Base-by-base conservation (phyloP, 2,329 filamentous ascomycete species). In the Corynespora cassiicola region DNA sequence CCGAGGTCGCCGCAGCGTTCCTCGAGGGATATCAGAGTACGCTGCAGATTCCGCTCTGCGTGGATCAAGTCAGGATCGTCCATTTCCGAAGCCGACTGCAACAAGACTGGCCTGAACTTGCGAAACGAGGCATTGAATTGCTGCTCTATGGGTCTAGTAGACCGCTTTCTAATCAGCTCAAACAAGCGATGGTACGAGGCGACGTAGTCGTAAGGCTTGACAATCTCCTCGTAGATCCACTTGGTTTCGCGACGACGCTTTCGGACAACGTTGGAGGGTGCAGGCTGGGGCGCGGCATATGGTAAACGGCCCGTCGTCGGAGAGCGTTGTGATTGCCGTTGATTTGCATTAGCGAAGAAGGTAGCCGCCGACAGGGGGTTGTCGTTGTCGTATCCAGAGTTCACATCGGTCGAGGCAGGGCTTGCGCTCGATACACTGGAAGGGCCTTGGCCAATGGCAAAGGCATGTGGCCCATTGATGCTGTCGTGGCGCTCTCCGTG, bases 1-100 rank as follows among this genome's bases (percentile, higher is more conserved):
- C 90, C 90, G 45, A 87, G 90, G 49, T 90, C 85, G 40, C 88
- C 84, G 74, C 96, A 87, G 52, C 95, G 87, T 50, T 95, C 90
- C 63, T 97, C 90, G 58, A 95, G 95, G 64, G 96, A 90, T 61
- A 90, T 90, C 8, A 97, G 76, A 0, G 90, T 95, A 23, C 94
- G 83, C 69, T 99, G 94, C 63, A 97, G 90, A 59, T 88, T 95
- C 71, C 95, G 95, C 68, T 99, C 94, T 87, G 96, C 96, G 67
- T 97, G 96, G 15, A 99, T 85, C 18, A 97, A 76, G 67, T 99
- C 94, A 58, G 94, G 86, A 12, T 85, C 78, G 50, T 90, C 91
- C 45, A 97, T 75, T n/a, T 89, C 90, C 58, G 88, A 88, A 14
- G 89, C 95, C 47, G 90, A 95, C 8, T 90, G 86, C 48, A 97